Base-by-base conservation (phyloP, 2,329 filamentous ascomycete genomes). In the Botryotinia calthae region DNA sequence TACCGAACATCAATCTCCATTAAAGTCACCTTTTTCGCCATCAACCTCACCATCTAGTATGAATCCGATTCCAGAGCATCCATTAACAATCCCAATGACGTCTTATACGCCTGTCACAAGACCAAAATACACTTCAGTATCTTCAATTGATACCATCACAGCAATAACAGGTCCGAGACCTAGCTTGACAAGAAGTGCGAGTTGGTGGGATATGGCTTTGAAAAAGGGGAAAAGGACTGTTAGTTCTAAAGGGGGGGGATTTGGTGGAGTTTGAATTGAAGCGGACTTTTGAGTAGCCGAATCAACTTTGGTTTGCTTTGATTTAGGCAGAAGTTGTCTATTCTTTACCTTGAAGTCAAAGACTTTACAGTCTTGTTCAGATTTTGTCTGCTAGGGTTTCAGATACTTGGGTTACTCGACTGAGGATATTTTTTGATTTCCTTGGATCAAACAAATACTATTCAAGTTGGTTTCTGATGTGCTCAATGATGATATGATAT, bases 21-120 rank as follows among this genome's bases (percentile, higher is more conserved):
- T 51, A 42, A 68, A 42, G 37, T 56, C 65, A 2, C 65, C 65
- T 2, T 68, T 68, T 31, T 31, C 48, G 7, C 34, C 65, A 22
- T 68, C 65, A 42, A 42, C 48, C 37, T 31, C 37, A 22, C 65
- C 48, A 2, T 56, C 51, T 2, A 16, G 9, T 48, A 68, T 68
- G 65, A 68, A 68, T 28, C 14, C 65, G 14, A 68, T 68, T 12
- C 65, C 37, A 42, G 65, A 68, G 48, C 48, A 68, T 68, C 51
- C 65, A 16, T 12, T 68, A 12, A 28, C 65, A 9, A 56, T 44
- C 3, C 48, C 65, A 18, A 56, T 44, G n/a, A 25, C 25, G 1
- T 68, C 65, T 6, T 48, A 44, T 10, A 31, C 25, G 8, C 37
- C 65, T 31, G 12, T 9, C 42, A 22, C 37, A 6, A 68, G 48